phyloP scores from a whole-genome alignment of 176 grass and related monocot genomes.

The Avena eriantha region DNA sequence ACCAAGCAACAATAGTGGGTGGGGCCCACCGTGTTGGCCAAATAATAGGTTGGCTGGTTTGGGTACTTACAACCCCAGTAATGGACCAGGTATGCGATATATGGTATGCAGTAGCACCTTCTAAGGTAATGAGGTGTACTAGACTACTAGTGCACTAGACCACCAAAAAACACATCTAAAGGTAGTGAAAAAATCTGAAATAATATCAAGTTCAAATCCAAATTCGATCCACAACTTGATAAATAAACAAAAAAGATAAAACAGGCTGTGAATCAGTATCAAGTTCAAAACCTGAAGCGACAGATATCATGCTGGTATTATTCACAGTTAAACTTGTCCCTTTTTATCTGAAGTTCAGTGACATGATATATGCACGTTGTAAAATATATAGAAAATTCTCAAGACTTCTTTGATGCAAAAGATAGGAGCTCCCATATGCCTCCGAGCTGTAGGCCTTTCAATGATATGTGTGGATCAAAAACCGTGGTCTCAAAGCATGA shows the following conservation, averaged over 20 bases:
- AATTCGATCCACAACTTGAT: neutral
- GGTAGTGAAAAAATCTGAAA: neutral
- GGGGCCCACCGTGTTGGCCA: neutral
- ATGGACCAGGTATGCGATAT: neutral
- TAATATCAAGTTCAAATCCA: slow-evolving; percentile 9
- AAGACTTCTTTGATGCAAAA: neutral
- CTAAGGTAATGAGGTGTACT: neutral
- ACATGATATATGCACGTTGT: neutral
- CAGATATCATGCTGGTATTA: neutral
- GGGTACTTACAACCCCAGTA: neutral
- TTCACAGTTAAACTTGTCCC: neutral
- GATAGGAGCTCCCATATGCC: neutral
- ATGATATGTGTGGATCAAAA: slow-evolving; percentile 21
- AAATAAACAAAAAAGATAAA: neutral
- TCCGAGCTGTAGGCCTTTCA: neutral
- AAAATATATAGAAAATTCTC: neutral
- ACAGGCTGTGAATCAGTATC: neutral
- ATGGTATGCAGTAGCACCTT: neutral
- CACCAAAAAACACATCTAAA: too few species aligned
- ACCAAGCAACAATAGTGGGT: neutral
- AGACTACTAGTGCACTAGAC: too few species aligned
- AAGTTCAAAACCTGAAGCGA: neutral
- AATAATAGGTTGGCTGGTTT: neutral
- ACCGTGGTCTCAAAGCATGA: slow-evolving; percentile 18
- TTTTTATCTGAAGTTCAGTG: neutral